Conservation (phyloP, 139 green algal species). For the Tetraselmis chui region DNA sequence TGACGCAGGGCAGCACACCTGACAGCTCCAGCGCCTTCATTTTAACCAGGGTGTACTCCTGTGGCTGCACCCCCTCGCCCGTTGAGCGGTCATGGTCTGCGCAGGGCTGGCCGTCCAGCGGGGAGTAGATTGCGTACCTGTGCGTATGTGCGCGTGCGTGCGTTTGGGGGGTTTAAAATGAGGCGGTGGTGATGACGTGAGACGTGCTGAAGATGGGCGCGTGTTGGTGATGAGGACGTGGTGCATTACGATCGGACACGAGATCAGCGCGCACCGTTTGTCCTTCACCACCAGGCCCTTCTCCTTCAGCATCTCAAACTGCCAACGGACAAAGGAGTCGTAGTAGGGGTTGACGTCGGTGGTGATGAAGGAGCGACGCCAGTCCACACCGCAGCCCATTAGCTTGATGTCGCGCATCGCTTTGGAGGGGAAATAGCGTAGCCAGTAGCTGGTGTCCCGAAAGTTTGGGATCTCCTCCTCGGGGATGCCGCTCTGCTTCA, state of each 20-base stretch:
- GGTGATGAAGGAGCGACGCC: slow-evolving; percentile 96
- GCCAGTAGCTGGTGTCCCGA: slow-evolving; percentile 78
- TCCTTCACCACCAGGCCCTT: slow-evolving; percentile 90
- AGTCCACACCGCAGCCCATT: slow-evolving; percentile 97
- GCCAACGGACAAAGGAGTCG: slow-evolving; percentile 94
- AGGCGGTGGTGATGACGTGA: too few species aligned
- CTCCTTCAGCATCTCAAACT: slow-evolving; percentile 81
- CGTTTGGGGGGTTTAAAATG: too few species aligned
- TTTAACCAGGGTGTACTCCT: slow-evolving; percentile 98
- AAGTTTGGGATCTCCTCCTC: slow-evolving; percentile 83
- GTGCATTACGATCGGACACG: too few species aligned
- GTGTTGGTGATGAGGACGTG: too few species aligned
- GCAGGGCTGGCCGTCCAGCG: slow-evolving; percentile 91
- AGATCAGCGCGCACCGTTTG: slow-evolving; percentile 48
- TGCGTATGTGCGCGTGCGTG: too few species aligned
- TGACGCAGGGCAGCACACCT: slow-evolving; percentile 22
- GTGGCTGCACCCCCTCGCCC: slow-evolving; percentile 87
- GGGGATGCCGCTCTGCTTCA: slow-evolving; percentile 76
- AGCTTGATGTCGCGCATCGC: slow-evolving; percentile 76
- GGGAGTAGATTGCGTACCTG: slow-evolving; percentile 86
- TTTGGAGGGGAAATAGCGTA: slow-evolving; percentile 89
- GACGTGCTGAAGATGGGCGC: too few species aligned
- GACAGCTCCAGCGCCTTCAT: slow-evolving; percentile 79
- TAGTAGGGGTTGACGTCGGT: slow-evolving; percentile 98
- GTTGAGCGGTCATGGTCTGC: slow-evolving; percentile 88